phyloP scores from a whole-genome alignment of 208 protist genomes.

The Crithidia fasciculata region DNA sequence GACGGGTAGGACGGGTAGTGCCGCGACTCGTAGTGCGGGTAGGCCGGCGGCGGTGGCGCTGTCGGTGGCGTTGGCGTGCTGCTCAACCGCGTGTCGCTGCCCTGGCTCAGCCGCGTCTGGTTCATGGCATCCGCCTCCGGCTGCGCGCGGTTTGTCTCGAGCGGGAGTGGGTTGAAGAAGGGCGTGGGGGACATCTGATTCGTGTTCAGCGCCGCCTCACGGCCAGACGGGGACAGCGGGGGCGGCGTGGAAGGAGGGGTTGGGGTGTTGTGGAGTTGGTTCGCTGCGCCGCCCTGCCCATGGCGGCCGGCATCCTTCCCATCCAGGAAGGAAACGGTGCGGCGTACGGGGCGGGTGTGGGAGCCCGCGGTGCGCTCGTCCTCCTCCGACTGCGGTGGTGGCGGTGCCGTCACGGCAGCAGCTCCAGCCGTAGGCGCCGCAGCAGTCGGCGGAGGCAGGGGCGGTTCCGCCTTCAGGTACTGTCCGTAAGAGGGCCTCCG shows the following conservation, averaged over 20 bases:
- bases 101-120: conserved; percentile 4
- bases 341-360: neutral
- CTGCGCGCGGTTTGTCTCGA: neutral
- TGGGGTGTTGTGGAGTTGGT: neutral
- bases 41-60: neutral
- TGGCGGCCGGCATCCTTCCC: neutral
- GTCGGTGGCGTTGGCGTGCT: neutral
- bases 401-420: neutral
- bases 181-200: neutral
- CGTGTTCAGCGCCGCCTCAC: neutral
- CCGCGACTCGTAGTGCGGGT: conserved; percentile 3
- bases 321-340: neutral
- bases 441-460: neutral
- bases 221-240: neutral
- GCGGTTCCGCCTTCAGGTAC: neutral
- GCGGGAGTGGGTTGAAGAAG: neutral
- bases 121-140: neutral
- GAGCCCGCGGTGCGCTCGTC: neutral
- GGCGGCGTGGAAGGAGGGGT: neutral
- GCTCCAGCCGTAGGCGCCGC: neutral
- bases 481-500: neutral
- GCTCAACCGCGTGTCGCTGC: neutral
- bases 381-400: neutral
- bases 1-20: neutral
- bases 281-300: neutral